A percentile compares a stretch with the other conserved stretches of the same genome.
Conservation (phyloP, 2,329 filamentous ascomycete species). For the Colletotrichum costaricense region DNA sequence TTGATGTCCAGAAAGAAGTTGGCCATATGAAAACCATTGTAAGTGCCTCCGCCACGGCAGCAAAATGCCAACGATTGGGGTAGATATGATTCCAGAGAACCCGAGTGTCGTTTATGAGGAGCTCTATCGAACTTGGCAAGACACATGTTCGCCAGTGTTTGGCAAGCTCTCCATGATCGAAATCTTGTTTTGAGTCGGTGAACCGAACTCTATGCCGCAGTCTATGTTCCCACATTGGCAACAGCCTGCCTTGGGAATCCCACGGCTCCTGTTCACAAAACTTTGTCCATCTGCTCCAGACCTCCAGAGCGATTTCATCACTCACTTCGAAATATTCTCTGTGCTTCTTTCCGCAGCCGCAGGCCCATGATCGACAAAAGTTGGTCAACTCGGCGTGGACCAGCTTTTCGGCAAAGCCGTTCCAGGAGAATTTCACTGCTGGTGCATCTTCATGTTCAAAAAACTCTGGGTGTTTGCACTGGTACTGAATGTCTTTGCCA, state of each 20-base stretch:
- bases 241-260: neutral
- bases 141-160: neutral
- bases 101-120: neutral
- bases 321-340: constrained; percentile 17
- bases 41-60: neutral
- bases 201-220: neutral
- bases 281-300: neutral
- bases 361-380: neutral
- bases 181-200: neutral
- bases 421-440: neutral
- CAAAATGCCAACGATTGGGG: neutral
- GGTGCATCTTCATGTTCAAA: neutral
- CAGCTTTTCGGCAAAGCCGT: neutral
- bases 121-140: neutral
- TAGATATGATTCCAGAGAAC: neutral
- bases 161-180: neutral
- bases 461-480: neutral
- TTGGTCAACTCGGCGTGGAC: constrained; percentile 8
- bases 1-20: neutral
- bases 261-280: constrained; percentile 9
- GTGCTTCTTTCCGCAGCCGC: neutral
- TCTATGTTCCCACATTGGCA: neutral
- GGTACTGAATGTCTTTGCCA: neutral
- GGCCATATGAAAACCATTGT: neutral
- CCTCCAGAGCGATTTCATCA: constrained; percentile 6